phyloP scores from a whole-genome alignment of 2,329 filamentous ascomycete genomes.

The Ophiostoma triangulosporum region DNA sequence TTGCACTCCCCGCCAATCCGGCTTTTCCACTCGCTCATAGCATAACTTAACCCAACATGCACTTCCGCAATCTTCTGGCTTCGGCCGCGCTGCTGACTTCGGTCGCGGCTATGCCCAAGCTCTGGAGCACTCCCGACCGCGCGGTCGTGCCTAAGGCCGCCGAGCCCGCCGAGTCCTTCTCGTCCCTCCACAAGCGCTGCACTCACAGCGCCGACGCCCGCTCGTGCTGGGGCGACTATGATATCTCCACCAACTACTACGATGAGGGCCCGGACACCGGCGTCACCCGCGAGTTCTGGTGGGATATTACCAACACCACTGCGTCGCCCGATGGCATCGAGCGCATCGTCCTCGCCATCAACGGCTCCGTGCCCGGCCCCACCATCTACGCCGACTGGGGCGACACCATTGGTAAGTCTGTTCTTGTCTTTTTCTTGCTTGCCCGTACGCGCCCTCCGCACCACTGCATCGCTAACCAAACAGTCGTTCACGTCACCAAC shows the following conservation, averaged over 20 bases:
- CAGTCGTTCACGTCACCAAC: constrained; percentile 25
- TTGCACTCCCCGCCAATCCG: not conserved
- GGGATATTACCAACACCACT: constrained; percentile 1
- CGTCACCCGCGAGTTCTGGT: constrained; percentile 25
- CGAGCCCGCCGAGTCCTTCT: not conserved
- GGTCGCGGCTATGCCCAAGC: not conserved
- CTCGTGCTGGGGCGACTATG: constrained; percentile 13
- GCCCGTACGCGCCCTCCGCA: too few relatives aligned
- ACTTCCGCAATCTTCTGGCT: constrained; percentile 2
- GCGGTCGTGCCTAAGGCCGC: not conserved
- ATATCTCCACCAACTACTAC: constrained; percentile 15
- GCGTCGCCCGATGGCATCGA: constrained; percentile 46
- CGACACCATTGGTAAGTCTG: not conserved
- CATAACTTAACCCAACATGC: not conserved
- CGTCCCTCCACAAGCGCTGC: not conserved
- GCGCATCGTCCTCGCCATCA: constrained; percentile 42
- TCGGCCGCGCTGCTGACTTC: constrained; percentile 2
- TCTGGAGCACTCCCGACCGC: not conserved
- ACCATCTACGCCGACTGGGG: constrained; percentile 51
- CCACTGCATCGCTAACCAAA: constrained; percentile 28
- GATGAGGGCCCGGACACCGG: constrained; percentile 35
- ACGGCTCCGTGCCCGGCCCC: constrained; percentile 54
- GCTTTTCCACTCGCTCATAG: not conserved
- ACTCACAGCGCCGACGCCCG: constrained; percentile 4
- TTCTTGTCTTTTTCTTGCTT: not conserved